Conservation (phyloP, 169 alveolate species). For the Perkinsus olseni region DNA sequence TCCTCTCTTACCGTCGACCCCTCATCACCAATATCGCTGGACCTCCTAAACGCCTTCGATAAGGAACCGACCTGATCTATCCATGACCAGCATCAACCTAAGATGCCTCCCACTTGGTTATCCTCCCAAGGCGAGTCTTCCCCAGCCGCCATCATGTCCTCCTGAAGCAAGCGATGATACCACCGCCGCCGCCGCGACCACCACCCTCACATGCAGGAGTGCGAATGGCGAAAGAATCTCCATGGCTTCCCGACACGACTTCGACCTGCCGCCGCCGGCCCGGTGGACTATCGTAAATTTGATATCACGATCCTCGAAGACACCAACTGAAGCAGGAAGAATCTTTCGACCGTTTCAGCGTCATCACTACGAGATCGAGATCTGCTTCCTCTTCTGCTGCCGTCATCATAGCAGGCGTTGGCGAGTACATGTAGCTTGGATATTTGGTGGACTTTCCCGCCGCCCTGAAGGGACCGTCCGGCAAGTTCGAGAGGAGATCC, state of each 20-base stretch:
- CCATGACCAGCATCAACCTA: too few species aligned
- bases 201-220: background rate
- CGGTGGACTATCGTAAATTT: background rate
- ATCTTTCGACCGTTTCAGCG: too few species aligned
- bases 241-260: background rate
- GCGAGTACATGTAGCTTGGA: background rate
- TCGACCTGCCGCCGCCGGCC: background rate
- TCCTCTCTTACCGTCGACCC: too few species aligned
- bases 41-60: too few species aligned
- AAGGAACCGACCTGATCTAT: too few species aligned
- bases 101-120: too few species aligned
- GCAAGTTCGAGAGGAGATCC: background rate
- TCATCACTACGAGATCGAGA: background rate
- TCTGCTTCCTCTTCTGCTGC: background rate
- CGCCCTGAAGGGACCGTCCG: background rate
- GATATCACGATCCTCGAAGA: background rate
- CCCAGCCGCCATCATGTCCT: background rate
- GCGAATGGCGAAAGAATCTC: background rate
- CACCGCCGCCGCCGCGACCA: too few species aligned
- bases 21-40: too few species aligned
- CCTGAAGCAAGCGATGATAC: background rate
- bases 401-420: background rate
- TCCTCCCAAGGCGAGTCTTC: too few species aligned
- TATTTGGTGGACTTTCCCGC: background rate
- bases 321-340: background rate